Base-by-base conservation (phyloP, 2,329 filamentous ascomycete genomes). In the Ilyonectria mors-panacis region DNA sequence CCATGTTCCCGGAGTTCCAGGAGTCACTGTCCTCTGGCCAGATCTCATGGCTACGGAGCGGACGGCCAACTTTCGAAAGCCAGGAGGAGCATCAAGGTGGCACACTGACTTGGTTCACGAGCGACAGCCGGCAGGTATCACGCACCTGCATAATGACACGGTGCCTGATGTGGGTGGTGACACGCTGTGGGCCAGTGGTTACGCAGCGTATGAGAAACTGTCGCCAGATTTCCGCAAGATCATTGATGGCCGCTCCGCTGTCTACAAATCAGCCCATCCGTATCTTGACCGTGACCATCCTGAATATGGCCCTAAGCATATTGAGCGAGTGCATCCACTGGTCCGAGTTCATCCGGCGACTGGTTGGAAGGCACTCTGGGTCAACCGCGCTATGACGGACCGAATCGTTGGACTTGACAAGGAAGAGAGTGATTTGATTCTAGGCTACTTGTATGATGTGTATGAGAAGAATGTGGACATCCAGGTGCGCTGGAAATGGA, bases 81-180 rank as follows among this genome's bases (percentile, higher is more conserved):
- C 91, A 0, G 91, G 91, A 30, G 91, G 92, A 3, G 89, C 91
- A 1, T 90, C 89, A 0, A 81, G 87, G 54, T 93, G 91, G 92
- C 92, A 93, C 77, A 88, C 87, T 8, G 91, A 93, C 73, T 85
- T 93, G 1, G 91, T 93, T 0, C 91, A 93, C 72, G 91, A 94
- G 77, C 83, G 84, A 37, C 91, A 93, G 63, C 91, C 92, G 1
- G 90, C 92, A 0, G 91, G 91, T 6, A 88, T 93, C 59, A 93
- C 91, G 0, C 90, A 92, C 76, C 82, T 93, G 6, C 90, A 92
- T 80, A 92, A 92, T 61, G 91, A 92, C 76, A 90, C 89, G 0
- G 83, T 93, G 0, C 90, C 91, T 0, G 84, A 83, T 0, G 76
- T 89, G 0, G 92, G 92, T 1, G 92, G 92, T 12, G 92, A 94